Conservation (phyloP, 768 basidiomycete species). For the Antrodiella citrinella region DNA sequence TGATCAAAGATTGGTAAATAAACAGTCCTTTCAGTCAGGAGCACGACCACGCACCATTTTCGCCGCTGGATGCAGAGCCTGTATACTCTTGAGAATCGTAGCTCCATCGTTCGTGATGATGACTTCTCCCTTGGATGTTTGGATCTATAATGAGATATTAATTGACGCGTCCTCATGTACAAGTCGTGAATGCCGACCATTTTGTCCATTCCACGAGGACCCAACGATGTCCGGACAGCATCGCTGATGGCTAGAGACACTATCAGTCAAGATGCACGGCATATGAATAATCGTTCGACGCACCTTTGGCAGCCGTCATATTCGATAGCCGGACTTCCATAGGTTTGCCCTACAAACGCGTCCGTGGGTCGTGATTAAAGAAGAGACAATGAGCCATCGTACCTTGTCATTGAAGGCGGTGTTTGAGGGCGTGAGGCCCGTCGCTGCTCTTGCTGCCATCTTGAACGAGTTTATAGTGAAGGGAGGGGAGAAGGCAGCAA, state of each 20-base stretch:
- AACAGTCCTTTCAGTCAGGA: neutral
- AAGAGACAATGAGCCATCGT: slow-evolving; percentile 3
- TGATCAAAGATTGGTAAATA: slow-evolving; percentile 23
- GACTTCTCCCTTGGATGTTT: slow-evolving; percentile 93
- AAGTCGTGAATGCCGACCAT: slow-evolving; percentile 52
- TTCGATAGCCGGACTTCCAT: slow-evolving; percentile 97
- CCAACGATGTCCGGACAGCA: slow-evolving; percentile 93
- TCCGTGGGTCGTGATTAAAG: slow-evolving; percentile 13
- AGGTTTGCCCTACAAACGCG: slow-evolving; percentile 74
- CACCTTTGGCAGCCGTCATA: slow-evolving; percentile 95
- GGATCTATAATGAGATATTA: slow-evolving; percentile 52
- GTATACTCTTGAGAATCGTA: slow-evolving; percentile 91
- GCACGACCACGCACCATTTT: slow-evolving; percentile 67
- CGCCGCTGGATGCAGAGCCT: slow-evolving; percentile 95
- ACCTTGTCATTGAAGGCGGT: slow-evolving; percentile 82
- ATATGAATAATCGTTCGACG: slow-evolving; percentile 14
- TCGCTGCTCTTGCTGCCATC: slow-evolving; percentile 23
- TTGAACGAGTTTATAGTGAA: neutral
- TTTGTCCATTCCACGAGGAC: slow-evolving; percentile 99
- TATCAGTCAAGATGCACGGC: neutral
- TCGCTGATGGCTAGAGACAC: slow-evolving; percentile 77
- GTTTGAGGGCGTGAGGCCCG: slow-evolving; percentile 15
- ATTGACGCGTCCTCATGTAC: neutral
- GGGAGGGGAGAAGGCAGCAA: neutral
- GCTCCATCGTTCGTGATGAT: slow-evolving; percentile 99